Base-by-base conservation (phyloP, 805 yeast genomes). In the Ogataea minuta region DNA sequence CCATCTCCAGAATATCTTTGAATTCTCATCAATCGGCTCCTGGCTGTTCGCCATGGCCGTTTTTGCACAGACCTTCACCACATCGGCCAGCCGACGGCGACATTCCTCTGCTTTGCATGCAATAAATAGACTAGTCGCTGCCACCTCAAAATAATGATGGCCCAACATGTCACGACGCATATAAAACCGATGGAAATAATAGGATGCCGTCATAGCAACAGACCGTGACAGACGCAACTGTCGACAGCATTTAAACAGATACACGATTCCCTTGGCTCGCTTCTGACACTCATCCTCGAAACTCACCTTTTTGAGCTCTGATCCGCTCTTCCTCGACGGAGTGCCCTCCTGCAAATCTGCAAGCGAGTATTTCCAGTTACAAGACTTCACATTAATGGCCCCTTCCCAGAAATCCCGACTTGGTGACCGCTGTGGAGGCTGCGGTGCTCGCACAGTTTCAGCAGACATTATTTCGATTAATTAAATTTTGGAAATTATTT, bases 81-180 rank as follows among this genome's bases (percentile, higher is more conserved):
- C 65, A 37, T 76, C 79, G 28, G 68, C 55, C 20, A 76, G 53
- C 26, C 68, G 56, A 20, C 81, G 62, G 23, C 70, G 64, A 21
- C 76, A 65, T 40, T 76, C 82, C 37, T 76, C 79, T 6, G 74
- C 67, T 44, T 76, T 76, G 38, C 76, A 65, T 4, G 79, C 79
- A 17, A 76, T 56, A 47, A 76, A 76, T 12, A 77, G 47, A 21
- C 73, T 57, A 2, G 78, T 67, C 2, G 76, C 77, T 0, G 71
- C 79, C 6, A 70, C 61, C 42, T 77, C 77, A 45, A 69, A 77
- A 36, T 69, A 68, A 43, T 74, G 80, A 44, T 60, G 60, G 29
- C 60, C 53, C 27, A 59, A 56, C 34, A 74, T 48, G 24, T 73
- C 67, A 37, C 60, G 56, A 19, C 75, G 57, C 69, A 71, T 67